Evolutionary conservation across 2,329 filamentous ascomycete species (phyloP).

Genomic region (Thyridium curvatum): DNA sequence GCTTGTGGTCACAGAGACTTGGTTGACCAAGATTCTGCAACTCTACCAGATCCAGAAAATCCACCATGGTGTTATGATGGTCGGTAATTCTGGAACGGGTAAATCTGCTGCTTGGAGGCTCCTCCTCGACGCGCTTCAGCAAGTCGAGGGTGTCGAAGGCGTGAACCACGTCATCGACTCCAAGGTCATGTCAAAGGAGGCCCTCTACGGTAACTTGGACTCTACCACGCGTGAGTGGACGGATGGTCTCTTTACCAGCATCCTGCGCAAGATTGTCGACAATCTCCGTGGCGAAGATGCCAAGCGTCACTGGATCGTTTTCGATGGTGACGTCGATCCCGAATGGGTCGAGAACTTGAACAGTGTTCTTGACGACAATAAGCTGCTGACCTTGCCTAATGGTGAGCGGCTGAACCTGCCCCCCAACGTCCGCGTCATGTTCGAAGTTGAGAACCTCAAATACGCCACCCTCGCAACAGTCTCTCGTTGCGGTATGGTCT

Average conservation of each 20-base stretch:
- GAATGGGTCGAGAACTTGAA: conserved; percentile 99
- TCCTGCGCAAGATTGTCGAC: conserved; percentile 95
- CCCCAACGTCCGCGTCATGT: conserved; percentile 96
- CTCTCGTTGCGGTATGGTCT: conserved; percentile 99
- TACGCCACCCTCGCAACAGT: conserved; percentile 98
- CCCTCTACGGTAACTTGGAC: conserved; percentile 90
- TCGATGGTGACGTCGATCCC: conserved; percentile 97
- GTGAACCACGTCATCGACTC: conserved; percentile 97
- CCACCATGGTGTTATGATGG: conserved; percentile 99
- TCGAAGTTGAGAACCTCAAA: conserved; percentile 95
- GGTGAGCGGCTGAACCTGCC: conserved; percentile 95
- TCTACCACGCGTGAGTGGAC: conserved; percentile 98
- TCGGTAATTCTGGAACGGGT: conserved; percentile 93
- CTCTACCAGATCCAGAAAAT: conserved; percentile 97
- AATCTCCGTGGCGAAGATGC: conserved; percentile 95
- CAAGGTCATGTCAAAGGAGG: conserved; percentile 99
- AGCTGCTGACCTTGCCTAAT: conserved; percentile 91
- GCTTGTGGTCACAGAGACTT: conserved; percentile 83
- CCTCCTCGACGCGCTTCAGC: conserved; percentile 82
- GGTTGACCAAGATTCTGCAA: conserved; percentile 97
- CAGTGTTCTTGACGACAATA: conserved; percentile 98
- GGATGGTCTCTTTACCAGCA: conserved; percentile 95
- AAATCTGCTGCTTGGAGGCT: conserved; percentile 96
- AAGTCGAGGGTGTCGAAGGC: conserved; percentile 85
- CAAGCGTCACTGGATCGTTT: conserved; percentile 98